Evolutionary conservation across 129 eudicot genomes (phyloP).

Genomic region (Flaveria linearis): DNA sequence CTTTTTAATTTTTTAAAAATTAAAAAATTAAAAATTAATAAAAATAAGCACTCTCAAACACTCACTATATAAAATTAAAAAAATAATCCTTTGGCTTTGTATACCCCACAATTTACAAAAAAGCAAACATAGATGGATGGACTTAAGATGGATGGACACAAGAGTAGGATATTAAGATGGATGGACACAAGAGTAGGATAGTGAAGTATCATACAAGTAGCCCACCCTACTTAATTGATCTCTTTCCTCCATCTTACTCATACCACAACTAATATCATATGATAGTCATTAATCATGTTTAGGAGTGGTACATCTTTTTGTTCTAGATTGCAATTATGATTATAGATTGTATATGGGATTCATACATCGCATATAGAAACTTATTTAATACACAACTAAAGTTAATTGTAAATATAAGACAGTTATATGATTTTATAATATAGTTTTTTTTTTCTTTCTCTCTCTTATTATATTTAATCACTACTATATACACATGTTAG

Average conservation of each 20-base stretch:
- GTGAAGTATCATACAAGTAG: conserved; percentile 29
- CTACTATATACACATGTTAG: no score
- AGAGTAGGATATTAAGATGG: conserved; percentile 23
- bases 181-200: conserved; percentile 25
- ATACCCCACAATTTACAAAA: neutral
- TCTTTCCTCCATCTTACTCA: neutral
- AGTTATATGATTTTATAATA: no score
- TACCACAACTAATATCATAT: neutral
- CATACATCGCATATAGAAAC: no score
- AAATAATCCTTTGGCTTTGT: neutral
- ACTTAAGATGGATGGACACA: conserved; percentile 13
- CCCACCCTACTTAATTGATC: conserved; percentile 25
- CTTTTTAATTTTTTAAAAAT: no score
- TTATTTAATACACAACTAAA: no score
- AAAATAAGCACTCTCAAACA: no score
- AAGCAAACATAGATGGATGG: conserved; percentile 19
- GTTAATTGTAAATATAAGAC: no score
- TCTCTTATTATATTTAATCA: no score
- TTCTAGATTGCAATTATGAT: neutral
- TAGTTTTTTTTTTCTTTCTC: no score
- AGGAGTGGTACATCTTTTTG: neutral
- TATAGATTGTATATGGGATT: neutral
- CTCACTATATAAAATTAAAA: neutral
- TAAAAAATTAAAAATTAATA: no score
- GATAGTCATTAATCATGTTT: neutral